Percentiles rank a stretch among this genome's conserved stretches.
phyloP scores from a whole-genome alignment of 1,284 basidiomycete genomes.

The Sporisorium iseilematis-ciliati region DNA sequence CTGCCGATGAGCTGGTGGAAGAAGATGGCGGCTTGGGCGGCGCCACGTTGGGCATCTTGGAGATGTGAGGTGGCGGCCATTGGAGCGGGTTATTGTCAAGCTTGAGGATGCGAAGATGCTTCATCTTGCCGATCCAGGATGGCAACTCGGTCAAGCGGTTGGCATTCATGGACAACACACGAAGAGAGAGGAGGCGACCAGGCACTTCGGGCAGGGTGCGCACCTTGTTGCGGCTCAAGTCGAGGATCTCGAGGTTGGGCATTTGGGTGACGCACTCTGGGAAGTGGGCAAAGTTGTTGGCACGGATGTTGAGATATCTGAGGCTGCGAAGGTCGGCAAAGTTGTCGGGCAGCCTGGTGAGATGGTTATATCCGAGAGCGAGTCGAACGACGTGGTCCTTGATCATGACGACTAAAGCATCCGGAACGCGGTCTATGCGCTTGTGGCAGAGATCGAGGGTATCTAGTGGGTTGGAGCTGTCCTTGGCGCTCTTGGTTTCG shows the following conservation, averaged over 20 bases:
- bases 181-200: constrained; percentile 82
- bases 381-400: constrained; percentile 73
- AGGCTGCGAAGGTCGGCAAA: constrained; percentile 83
- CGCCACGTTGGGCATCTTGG: constrained; percentile 53
- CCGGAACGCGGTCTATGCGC: constrained; percentile 50
- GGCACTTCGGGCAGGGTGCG: constrained; percentile 82
- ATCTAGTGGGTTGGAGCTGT: constrained; percentile 33
- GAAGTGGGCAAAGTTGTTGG: constrained; percentile 85
- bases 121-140: constrained; percentile 81
- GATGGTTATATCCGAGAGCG: constrained; percentile 85
- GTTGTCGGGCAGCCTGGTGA: constrained; percentile 82
- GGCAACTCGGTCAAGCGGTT: constrained; percentile 87
- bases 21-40: constrained; percentile 34
- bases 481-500: constrained; percentile 9
- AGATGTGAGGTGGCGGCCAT: constrained; percentile 77
- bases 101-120: constrained; percentile 82
- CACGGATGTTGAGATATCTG: constrained; percentile 92
- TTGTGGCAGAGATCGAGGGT: constrained; percentile 62
- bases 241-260: constrained; percentile 90
- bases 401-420: constrained; percentile 51
- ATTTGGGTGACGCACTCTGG: constrained; percentile 80
- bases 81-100: constrained; percentile 85
- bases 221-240: constrained; percentile 93
- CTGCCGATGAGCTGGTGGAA: constrained; percentile 66
- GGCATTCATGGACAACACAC: constrained; percentile 83